Conservation (phyloP, 208 protist species). For the Acanthamoeba triangularis region DNA sequence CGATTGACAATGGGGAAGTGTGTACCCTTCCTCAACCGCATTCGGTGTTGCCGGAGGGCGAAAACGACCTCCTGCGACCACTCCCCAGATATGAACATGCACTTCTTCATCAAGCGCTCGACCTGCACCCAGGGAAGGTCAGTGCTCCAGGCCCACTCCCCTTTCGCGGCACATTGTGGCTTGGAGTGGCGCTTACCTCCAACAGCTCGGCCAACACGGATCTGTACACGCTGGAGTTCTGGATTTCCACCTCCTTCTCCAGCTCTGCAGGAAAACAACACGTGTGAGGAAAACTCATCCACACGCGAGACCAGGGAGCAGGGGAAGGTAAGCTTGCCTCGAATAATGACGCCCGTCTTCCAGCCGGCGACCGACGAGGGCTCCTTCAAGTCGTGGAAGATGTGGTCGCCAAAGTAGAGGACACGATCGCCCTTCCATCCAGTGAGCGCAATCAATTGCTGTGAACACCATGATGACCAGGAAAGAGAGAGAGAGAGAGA, state of each 20-base stretch:
- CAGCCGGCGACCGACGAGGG: constrained; percentile 78
- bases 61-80: constrained; percentile 61
- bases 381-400: constrained; percentile 81
- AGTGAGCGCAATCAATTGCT: constrained; percentile 63
- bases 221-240: constrained; percentile 82
- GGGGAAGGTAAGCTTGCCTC: not conserved
- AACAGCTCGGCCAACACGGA: constrained; percentile 48
- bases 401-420: constrained; percentile 84
- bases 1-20: too few relatives aligned
- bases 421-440: constrained; percentile 71
- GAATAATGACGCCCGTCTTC: constrained; percentile 81
- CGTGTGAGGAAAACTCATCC: not conserved
- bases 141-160: not conserved
- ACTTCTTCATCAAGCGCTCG: constrained; percentile 37
- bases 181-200: too few relatives aligned
- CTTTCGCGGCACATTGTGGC: too few relatives aligned
- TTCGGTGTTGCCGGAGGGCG: constrained; percentile 21
- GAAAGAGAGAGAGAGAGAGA: too few relatives aligned
- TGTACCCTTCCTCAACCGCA: constrained; percentile 2
- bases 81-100: constrained; percentile 45
- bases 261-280: constrained; percentile 22
- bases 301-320: not conserved
- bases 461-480: not conserved
- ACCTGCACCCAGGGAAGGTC: not conserved
- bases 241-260: constrained; percentile 81